Evolutionary conservation across 768 basidiomycete genomes (phyloP), one percentile per base, ranked within the genome.

Genomic region (Suillus subalutaceus): DNA sequence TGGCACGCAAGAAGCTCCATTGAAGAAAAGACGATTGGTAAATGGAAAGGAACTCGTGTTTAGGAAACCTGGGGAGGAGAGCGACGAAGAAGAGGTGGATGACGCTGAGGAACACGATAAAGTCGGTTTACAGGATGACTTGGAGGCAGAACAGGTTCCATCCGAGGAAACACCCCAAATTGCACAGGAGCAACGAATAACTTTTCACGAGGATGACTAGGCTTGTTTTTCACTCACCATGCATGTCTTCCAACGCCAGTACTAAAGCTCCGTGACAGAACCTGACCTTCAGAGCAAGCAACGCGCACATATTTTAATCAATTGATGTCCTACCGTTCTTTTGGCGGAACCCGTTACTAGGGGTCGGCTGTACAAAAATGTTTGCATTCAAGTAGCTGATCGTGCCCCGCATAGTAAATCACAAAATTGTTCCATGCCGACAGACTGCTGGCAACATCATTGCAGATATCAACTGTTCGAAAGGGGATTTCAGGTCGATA

Each of bases 1-100:
- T 57, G 68, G 69, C 57, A 68, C 73, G 12, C 65, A 71, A 15
- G 80, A 81, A 40, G 80, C 77, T 15, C 88, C 88, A 1, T 71
- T 90, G 59, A 95, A 94, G 83, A 96, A 94, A 76, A 80, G 94
- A 65, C 84, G 94, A 68, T 78, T 97, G 38, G 88, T 96, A 0
- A 92, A 88, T 65, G 94, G 91, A 66, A 85, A 87, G 71, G 92
- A 89, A 72, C 76, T 96, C 20, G 79, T 84, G 43, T 88, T 89
- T 73, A 80, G 78, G 69, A 74, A 75, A 69, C 85, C 85, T 10
- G 87, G 84, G 9, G 86, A 87, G 64, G 85, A 82, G 64, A 79
- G 74, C 60, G 81, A 79, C 58, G 83, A 80, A 12, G 77, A 74
- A 5, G 78, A 74, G 3, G 71, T 70, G 16, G 69, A 58, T 13